Base-by-base conservation (phyloP, 2,329 filamentous ascomycete species). In the Nannizziopsis arthrosporioides region DNA sequence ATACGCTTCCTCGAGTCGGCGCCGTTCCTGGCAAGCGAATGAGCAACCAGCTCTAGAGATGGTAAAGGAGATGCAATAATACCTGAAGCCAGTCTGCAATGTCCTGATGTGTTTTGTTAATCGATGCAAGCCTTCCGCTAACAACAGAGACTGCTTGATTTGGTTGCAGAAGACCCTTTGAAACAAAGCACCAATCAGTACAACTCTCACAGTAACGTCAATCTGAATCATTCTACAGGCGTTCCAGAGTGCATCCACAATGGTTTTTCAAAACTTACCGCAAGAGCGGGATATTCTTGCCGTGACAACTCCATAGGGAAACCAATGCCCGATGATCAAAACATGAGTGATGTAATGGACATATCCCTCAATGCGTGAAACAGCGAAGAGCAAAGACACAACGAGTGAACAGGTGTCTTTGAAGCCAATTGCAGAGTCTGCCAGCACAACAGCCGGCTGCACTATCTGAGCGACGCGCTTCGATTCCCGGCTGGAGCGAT, bases 61-160 rank as follows among this genome's bases (percentile, higher is more conserved):
- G 27, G 10, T 42, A 44, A 34, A 32, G 47, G n/a, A 14, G 11
- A 19, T 17, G 19, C 32, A 53, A 44, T 47, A 56, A 69, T 80
- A 94, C 89, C 82, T 90, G 84, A 53, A 98, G 77, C 87, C 90
- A 98, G 70, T 96, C 90, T 65, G 90, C 90, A 61, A 98, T 86
- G 63, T 95, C 87, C 57, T 74, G 69, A 68, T 98, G 95, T 69
- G 94, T 72, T 66, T 82, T 87, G 59, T 77, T 78, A 63, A 96
- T 90, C 67, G 87, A 79, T 67, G 84, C 85, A 58, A 96, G 78
- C 61, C 92, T 85, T 58, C 95, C 89, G 66, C 82, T 84, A 59
- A 96, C 77, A 51, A 87, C 77, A 47, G 78, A 76, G 35, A 88
- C 85, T 51, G 92, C 89, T 70, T 92, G 86, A 57, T 71, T 71